Evolutionary conservation across 23 red algal species (phyloP).

Genomic region (Pyropia yezoensis): DNA sequence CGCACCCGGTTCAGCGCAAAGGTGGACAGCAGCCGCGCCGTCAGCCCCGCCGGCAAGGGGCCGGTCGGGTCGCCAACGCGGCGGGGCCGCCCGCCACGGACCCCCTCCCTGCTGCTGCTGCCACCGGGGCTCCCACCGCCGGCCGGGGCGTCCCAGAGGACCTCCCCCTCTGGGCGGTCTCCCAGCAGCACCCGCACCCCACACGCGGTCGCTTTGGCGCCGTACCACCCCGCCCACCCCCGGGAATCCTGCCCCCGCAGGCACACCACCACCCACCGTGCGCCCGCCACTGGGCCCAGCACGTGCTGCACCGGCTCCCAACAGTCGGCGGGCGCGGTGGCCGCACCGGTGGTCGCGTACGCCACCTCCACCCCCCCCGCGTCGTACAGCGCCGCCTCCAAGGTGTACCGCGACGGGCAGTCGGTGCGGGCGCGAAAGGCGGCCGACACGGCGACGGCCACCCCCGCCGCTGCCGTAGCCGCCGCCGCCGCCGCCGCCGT

Average conservation of each 20-base stretch:
- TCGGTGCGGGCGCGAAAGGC: conserved; percentile 26
- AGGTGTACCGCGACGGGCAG: conserved; percentile 20
- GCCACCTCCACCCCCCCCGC: neutral
- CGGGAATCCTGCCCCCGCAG: conserved; percentile 13
- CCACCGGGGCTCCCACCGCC: too few species aligned
- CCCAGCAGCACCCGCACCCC: conserved; percentile 19
- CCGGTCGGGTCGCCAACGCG: too few species aligned
- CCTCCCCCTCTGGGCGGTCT: neutral
- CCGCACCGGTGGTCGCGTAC: neutral
- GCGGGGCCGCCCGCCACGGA: too few species aligned
- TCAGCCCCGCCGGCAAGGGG: too few species aligned
- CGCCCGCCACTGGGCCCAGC: conserved; percentile 1
- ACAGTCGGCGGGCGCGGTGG: conserved; percentile 21
- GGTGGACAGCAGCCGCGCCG: too few species aligned
- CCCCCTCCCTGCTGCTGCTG: too few species aligned
- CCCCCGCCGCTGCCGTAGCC: too few species aligned
- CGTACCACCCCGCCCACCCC: conserved; percentile 19
- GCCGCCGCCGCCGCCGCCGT: neutral
- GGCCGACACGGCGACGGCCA: conserved; percentile 43
- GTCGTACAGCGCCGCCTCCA: conserved; percentile 24
- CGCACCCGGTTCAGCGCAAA: too few species aligned
- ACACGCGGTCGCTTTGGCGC: conserved; percentile 27
- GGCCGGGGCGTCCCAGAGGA: too few species aligned
- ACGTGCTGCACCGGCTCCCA: conserved; percentile 21
- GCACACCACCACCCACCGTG: conserved; percentile 7